A percentile compares a stretch with the other conserved stretches of the same genome.
Evolutionary conservation across 2,329 filamentous ascomycete genomes (phyloP).

Genomic region (Pseudogymnoascus sp.): DNA sequence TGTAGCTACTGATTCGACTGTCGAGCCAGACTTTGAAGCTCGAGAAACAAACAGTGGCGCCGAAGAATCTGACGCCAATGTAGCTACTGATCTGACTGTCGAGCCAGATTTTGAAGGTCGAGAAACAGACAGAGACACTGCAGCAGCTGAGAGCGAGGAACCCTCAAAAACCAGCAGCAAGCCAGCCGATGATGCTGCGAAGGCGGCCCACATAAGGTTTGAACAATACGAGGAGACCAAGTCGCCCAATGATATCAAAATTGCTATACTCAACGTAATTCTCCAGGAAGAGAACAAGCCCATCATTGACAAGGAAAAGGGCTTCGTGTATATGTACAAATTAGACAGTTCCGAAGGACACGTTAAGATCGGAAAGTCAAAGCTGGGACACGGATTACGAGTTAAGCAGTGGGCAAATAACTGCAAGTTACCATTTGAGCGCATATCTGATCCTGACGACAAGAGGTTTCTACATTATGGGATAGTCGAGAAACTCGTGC

Average conservation of each 20-base stretch:
- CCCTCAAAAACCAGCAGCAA: no score
- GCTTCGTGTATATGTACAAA: conserved; percentile 12
- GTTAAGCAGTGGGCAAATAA: not conserved
- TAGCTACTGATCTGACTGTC: no score
- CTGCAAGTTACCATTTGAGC: conserved; percentile 8
- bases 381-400: not conserved
- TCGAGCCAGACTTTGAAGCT: no score
- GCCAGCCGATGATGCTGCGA: no score
- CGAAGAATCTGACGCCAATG: no score
- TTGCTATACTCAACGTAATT: not conserved
- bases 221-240: not conserved
- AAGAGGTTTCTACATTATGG: conserved; percentile 8
- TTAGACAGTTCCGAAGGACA: not conserved
- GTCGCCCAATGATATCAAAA: not conserved
- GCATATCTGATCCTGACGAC: conserved; percentile 8
- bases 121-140: no score
- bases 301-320: not conserved
- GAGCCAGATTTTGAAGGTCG: no score
- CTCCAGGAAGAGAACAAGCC: not conserved
- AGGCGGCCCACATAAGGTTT: not conserved
- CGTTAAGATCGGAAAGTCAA: conserved; percentile 13
- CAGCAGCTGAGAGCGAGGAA: no score
- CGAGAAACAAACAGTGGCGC: no score
- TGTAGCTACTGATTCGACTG: no score
- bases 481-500: conserved; percentile 11